Percentiles rank a stretch among this genome's conserved stretches.
Evolutionary conservation across 352 stramenopile genomes (phyloP).

Genomic region (Phytophthora rubi): DNA sequence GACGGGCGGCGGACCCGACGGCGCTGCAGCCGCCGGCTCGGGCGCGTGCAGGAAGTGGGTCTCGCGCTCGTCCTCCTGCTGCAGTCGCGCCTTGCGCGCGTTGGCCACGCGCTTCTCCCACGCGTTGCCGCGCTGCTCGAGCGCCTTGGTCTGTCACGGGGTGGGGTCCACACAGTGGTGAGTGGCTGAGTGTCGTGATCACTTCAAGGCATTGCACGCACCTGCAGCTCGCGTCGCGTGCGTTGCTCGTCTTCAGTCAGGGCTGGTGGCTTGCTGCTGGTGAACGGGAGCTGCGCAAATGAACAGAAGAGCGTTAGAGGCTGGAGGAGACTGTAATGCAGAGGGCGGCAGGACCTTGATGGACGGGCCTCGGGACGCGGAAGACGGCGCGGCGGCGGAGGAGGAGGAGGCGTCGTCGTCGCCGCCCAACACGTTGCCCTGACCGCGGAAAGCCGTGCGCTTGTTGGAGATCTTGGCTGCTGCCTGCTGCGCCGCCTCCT

Average conservation of each 20-base stretch:
- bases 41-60: conserved; percentile 42
- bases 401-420: conserved; percentile 10
- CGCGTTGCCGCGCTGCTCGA: conserved; percentile 61
- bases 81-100: conserved; percentile 53
- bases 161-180: not conserved
- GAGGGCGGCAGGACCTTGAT: conserved; percentile 31
- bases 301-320: too few relatives aligned
- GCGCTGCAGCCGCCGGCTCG: not conserved
- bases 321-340: not conserved
- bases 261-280: conserved; percentile 42
- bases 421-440: conserved; percentile 72
- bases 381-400: conserved; percentile 6
- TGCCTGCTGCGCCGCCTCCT: conserved; percentile 72
- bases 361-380: conserved; percentile 13
- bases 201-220: conserved; percentile 15
- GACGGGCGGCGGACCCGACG: conserved; percentile 16
- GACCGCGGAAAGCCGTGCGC: conserved; percentile 62
- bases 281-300: conserved; percentile 42
- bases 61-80: conserved; percentile 61
- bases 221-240: conserved; percentile 67
- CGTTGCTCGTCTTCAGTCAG: conserved; percentile 62
- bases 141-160: conserved; percentile 49
- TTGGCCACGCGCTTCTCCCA: conserved; percentile 78
- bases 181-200: too few relatives aligned
- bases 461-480: conserved; percentile 83